Percentiles rank a stretch among this genome's conserved stretches.
phyloP scores from a whole-genome alignment of 2,329 filamentous ascomycete genomes.

The Colletotrichum eleusines region DNA sequence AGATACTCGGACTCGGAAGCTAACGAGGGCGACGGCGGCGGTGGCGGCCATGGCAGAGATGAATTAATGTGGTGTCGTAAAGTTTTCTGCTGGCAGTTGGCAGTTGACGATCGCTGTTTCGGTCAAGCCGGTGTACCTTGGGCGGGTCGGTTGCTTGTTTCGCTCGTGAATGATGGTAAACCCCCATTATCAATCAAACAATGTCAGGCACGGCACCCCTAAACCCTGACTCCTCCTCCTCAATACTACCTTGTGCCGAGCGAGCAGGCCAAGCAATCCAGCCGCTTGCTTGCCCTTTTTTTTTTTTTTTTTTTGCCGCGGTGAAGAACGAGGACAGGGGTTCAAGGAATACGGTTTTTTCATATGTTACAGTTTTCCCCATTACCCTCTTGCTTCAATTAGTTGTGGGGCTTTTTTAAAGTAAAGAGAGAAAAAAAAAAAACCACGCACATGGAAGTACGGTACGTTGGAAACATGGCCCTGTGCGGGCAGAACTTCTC shows the following conservation, averaged over 20 bases:
- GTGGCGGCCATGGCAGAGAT: not conserved
- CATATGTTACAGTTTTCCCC: not conserved
- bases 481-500: constrained; percentile 1
- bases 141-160: constrained; percentile 15
- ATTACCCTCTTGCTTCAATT: not conserved
- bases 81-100: constrained; percentile 17
- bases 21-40: not conserved
- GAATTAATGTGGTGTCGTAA: no score
- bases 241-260: constrained; percentile 15
- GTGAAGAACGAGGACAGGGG: constrained; percentile 19
- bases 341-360: not conserved
- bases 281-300: constrained; percentile 15
- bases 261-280: constrained; percentile 5
- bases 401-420: no score
- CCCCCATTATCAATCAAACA: constrained; percentile 19
- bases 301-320: not conserved
- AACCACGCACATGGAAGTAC: not conserved
- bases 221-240: no score
- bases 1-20: not conserved
- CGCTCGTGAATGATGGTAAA: constrained; percentile 9
- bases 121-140: constrained; percentile 8
- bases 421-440: not conserved
- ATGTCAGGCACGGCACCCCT: no score
- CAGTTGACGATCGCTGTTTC: constrained; percentile 6
- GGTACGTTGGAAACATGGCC: not conserved